Evolutionary conservation across 1,284 basidiomycete species (phyloP), one percentile per base, ranked within the genome.

Genomic region (Tylopilus orsonianus): DNA sequence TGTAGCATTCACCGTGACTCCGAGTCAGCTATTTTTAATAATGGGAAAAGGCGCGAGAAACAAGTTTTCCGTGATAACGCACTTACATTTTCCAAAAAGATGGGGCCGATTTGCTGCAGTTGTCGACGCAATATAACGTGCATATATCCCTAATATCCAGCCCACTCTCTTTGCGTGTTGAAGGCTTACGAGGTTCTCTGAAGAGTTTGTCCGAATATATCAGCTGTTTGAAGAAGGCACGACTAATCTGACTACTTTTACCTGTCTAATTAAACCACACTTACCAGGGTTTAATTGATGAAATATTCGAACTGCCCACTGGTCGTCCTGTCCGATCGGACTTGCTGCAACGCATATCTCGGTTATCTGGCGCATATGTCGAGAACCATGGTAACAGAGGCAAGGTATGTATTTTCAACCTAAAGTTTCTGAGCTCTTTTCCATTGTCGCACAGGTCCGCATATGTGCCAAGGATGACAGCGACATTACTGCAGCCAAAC

Each of bases 11-110:
- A 67, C 73, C 29, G 65, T 90, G 37, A 74, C 71, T 20, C 74
- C 80, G 2, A 75, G 72, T 46, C 75, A 87, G 54, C 71, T 88
- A 4, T 88, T 90, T 62, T 60, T 89, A 32, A 72, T 90, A 23
- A 73, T 90, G 52, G 87, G 88, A 34, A 82, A 77, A 75, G 83
- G 87, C 86, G 40, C 36, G 70, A n/a, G 22, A 35, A 39, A 41
- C 6, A 5, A 22, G 5, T 46, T 51, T 49, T 19, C 4, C 30
- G 14, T 5, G 37, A 23, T 23, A 26, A 26, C 44, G 36, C 37
- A 23, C 39, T 54, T 35, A 56, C 41, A 18, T 47, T 32, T 48
- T 1, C 8, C n/a, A 22, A 41, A 42, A 52, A 87, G 87, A 89
- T 63, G 87, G 87, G 23, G 66, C 72, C 37, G 73, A 87, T 58